Conservation (phyloP, 2,329 filamentous ascomycete species). For the Botrytis fabae region DNA sequence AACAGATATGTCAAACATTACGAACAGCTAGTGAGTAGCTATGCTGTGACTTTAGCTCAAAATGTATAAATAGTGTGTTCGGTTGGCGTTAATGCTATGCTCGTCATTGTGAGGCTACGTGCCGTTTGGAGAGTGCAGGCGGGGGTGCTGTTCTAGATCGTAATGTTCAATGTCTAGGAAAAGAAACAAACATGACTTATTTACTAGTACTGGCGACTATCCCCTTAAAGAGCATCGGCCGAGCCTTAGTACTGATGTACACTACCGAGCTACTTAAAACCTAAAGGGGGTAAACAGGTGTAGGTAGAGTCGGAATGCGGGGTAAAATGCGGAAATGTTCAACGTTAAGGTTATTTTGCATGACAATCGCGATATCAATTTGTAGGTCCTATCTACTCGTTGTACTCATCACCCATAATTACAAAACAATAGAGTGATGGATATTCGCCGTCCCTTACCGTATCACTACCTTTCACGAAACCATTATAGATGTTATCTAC, state of each 20-base stretch:
- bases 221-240: neutral
- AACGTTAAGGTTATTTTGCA: neutral
- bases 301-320: neutral
- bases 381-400: neutral
- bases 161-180: neutral
- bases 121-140: neutral
- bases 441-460: neutral
- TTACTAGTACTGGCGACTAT: neutral
- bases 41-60: neutral
- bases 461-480: neutral
- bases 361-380: neutral
- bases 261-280: neutral
- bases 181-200: neutral
- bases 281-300: neutral
- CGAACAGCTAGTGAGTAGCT: neutral
- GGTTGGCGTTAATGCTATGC: neutral
- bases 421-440: neutral
- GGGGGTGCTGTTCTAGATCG: neutral
- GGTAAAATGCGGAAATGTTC: neutral
- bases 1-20: neutral
- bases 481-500: no score
- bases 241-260: neutral
- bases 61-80: neutral
- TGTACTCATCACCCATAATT: neutral
- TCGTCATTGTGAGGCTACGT: neutral